Base-by-base conservation (phyloP, 129 eudicot species). In the Arctium minus region DNA sequence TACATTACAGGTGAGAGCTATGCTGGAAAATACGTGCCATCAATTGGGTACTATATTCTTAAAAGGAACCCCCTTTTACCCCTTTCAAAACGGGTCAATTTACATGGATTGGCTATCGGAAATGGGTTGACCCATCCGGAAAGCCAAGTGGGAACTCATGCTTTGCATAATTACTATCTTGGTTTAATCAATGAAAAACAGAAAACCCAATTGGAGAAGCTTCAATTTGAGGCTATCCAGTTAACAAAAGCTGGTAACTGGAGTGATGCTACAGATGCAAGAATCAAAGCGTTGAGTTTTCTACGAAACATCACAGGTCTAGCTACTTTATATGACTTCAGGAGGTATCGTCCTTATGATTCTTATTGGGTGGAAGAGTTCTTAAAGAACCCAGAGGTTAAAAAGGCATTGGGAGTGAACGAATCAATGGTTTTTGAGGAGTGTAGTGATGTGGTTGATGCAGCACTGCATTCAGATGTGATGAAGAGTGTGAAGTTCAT, bases 1-100 rank as follows among this genome's bases (percentile, higher is more conserved):
- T 96, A 93, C 42, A 79, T 96, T 6, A 96, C 97, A 1, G 99
- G 99, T 12, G 98, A 96, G 56, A 96, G 99, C 68, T 93, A 96
- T 78, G 97, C 96, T n/a, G 99, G 99, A 22, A 96, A 96, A 74
- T 96, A 96, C 79, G 89, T 85, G 2, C 99, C 99, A 1, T 87
- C 96, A 50, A 81, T 92, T 42, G 99, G 98, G 76, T 90, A 91
- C 72, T 88, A 91, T 46, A 89, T 90, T 33, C 48, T 96, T 69
- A 93, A 90, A 80, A 88, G 80, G 46, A 93, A 93, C 70, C 85
- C 73, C 5, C 37, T 9, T 32, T 83, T 88, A 70, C 89, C 91
- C 1, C n/a, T 9, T 27, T 77, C 79, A 0, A 85, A 72, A 27
- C 77, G 82, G 84, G 88, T 93, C 72, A 93, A 93, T 86, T 85